Conservation (phyloP, 805 yeast species). For the Candida easanensis region DNA sequence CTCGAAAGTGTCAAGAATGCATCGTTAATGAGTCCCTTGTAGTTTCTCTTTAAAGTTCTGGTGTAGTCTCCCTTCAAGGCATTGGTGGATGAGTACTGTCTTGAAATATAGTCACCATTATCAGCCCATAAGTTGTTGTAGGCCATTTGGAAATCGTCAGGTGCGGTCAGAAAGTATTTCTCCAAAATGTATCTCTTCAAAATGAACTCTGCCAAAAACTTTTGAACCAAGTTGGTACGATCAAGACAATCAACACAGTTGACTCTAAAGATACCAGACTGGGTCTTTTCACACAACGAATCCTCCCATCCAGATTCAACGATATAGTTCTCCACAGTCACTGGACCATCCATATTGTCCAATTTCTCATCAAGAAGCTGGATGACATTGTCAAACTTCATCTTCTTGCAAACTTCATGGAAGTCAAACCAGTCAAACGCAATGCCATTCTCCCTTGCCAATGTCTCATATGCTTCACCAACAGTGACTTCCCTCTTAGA, state of each 20-base stretch:
- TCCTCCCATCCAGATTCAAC: conserved; percentile 33
- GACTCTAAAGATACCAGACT: conserved; percentile 54
- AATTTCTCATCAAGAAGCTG: conserved; percentile 29
- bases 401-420: conserved; percentile 47
- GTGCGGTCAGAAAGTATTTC: conserved; percentile 13
- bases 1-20: conserved; percentile 41
- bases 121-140: conserved; percentile 57
- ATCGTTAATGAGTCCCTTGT: conserved; percentile 41
- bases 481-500: conserved; percentile 32
- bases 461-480: conserved; percentile 39
- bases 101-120: conserved; percentile 64
- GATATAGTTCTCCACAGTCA: conserved; percentile 19
- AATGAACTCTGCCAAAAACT: conserved; percentile 31
- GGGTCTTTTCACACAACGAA: conserved; percentile 28
- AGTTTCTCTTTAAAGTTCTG: conserved; percentile 39
- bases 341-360: conserved; percentile 6
- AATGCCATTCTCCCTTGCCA: conserved; percentile 34
- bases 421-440: conserved; percentile 60
- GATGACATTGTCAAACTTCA: conserved; percentile 38
- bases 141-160: conserved; percentile 18
- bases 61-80: conserved; percentile 51
- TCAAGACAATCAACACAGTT: conserved; percentile 67
- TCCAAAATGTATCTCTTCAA: conserved; percentile 28
- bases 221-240: conserved; percentile 54
- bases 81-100: conserved; percentile 57